These are phyloP conservation scores for Globisporangium lucens DNA, from an alignment of 352 stramenopile species.

Conservation along the genomic window DNA sequence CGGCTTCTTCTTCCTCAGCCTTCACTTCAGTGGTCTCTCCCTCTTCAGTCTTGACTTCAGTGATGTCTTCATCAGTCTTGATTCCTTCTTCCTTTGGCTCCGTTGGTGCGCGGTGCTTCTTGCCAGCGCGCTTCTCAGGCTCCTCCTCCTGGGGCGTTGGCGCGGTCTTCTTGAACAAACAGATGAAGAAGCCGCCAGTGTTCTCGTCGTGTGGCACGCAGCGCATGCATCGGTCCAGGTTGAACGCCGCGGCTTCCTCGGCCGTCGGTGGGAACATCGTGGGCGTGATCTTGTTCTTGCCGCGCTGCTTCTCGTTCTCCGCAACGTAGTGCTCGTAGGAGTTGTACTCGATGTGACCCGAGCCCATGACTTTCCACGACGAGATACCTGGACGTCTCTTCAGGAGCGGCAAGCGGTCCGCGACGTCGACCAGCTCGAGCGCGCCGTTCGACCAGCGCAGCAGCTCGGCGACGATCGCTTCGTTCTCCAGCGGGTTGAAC, in stretches of 20 bases:
- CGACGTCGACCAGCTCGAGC: constrained; percentile 91
- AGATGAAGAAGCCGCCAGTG: constrained; percentile 99
- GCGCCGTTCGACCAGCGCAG: constrained; percentile 89
- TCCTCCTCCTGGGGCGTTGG: constrained; percentile 43
- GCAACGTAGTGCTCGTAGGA: constrained; percentile 65
- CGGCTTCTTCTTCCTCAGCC: neutral
- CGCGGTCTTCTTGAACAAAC: constrained; percentile 92
- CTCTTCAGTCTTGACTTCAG: constrained; percentile 1
- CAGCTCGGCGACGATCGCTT: constrained; percentile 97
- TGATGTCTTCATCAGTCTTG: constrained; percentile 15
- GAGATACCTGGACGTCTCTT: constrained; percentile 84
- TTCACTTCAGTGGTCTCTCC: neutral
- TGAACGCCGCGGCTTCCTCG: constrained; percentile 65
- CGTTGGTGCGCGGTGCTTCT: constrained; percentile 19
- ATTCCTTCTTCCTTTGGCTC: constrained; percentile 21
- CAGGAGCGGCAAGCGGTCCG: constrained; percentile 73
- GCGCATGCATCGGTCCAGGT: constrained; percentile 94
- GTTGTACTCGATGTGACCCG: constrained; percentile 74
- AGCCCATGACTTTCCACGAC: constrained; percentile 94
- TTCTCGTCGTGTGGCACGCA: constrained; percentile 98
- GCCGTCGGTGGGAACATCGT: constrained; percentile 90
- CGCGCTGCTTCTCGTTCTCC: constrained; percentile 51
- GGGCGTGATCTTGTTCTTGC: constrained; percentile 75
- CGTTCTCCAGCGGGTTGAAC: constrained; percentile 99
- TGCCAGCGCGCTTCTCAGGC: constrained; percentile 14